phyloP scores from a whole-genome alignment of 2,329 filamentous ascomycete species.

The Rhinocladiella similis region DNA sequence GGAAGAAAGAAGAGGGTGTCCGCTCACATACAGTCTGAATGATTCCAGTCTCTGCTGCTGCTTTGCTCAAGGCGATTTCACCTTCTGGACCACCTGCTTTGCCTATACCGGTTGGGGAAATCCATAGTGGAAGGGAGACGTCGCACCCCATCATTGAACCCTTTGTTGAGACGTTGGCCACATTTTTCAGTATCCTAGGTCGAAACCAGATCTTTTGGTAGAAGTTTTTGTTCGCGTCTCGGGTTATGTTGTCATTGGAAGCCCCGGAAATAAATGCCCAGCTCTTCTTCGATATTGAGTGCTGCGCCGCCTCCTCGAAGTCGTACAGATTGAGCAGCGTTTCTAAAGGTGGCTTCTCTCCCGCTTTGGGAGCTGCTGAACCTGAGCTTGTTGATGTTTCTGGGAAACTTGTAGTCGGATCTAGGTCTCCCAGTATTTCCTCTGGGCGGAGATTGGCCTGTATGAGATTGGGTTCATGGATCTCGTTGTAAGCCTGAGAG shows the following conservation, averaged over 20 bases:
- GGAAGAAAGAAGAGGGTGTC: no score
- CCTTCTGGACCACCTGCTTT: slow-evolving; percentile 46
- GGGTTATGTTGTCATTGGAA: slow-evolving; percentile 24
- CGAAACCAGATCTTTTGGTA: slow-evolving; percentile 48
- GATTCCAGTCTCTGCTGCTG: slow-evolving; percentile 17
- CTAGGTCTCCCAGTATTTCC: slow-evolving; percentile 12
- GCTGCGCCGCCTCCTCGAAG: slow-evolving; percentile 23
- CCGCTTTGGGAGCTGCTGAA: slow-evolving; percentile 17
- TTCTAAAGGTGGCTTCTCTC: slow-evolving; percentile 27
- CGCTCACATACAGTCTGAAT: slow-evolving; percentile 51
- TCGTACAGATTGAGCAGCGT: slow-evolving; percentile 24
- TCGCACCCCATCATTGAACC: slow-evolving; percentile 31
- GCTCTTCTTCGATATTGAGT: slow-evolving; percentile 29
- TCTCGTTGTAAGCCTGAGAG: slow-evolving; percentile 45
- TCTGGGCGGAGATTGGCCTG: slow-evolving; percentile 37
- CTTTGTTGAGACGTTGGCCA: slow-evolving; percentile 38
- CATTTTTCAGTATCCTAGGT: slow-evolving; percentile 46
- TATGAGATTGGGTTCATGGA: slow-evolving; percentile 42
- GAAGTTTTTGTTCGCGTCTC: slow-evolving; percentile 26
- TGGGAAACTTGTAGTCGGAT: slow-evolving; percentile 9
- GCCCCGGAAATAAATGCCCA: slow-evolving; percentile 32
- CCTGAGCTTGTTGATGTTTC: slow-evolving; percentile 6
- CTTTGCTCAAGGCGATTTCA: slow-evolving; percentile 42
- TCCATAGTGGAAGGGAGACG: slow-evolving; percentile 25
- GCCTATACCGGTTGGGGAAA: slow-evolving; percentile 35